Base-by-base conservation (phyloP, 129 eudicot species). In the Tanacetum coccineum region DNA sequence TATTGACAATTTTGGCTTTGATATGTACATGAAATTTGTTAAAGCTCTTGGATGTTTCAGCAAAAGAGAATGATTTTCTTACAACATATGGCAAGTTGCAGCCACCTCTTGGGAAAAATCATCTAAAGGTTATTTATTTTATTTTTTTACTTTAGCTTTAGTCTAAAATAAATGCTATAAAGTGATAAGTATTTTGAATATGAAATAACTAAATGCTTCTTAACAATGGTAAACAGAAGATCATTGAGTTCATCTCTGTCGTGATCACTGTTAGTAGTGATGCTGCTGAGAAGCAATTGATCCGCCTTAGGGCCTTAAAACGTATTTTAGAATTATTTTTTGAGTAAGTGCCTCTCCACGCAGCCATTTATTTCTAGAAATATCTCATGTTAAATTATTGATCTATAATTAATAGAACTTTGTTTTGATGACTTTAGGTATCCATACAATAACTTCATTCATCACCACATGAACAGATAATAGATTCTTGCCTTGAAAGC, bases 71-170 rank as follows among this genome's bases (percentile, higher is more conserved):
- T 75, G 75, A 74, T 65, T 63, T 92, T 79, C 79, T 44, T 56
- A 92, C 96, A 19, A 86, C 98, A 54, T 92, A 92, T 70, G 98
- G 98, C 25, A 86, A 80, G 76, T 66, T 92, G 81, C 96, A 86
- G 40, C 96, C 98, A 71, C 96, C 96, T 72, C 86, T 92, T 39
- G 98, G 98, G 65, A n/a, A n/a, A n/a, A n/a, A n/a, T n/a, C n/a
- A n/a, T n/a, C n/a, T n/a, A n/a, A n/a, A n/a, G n/a, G n/a, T n/a
- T n/a, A n/a, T n/a, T n/a, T n/a, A n/a, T n/a, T n/a, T n/a, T n/a
- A n/a, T n/a, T 52, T 59, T 74, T 66, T 32, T 75, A n/a, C 40
- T 36, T 68, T 30, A 60, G 21, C 32, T 47, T 49, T 67, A 56
- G 17, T 36, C 54, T 25, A 62, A 53, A 39, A 19, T 62, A 62